A percentile compares a stretch with the other conserved stretches of the same genome.
phyloP scores from a whole-genome alignment of 305 asterid genomes.

The Fraxinus baroniana region DNA sequence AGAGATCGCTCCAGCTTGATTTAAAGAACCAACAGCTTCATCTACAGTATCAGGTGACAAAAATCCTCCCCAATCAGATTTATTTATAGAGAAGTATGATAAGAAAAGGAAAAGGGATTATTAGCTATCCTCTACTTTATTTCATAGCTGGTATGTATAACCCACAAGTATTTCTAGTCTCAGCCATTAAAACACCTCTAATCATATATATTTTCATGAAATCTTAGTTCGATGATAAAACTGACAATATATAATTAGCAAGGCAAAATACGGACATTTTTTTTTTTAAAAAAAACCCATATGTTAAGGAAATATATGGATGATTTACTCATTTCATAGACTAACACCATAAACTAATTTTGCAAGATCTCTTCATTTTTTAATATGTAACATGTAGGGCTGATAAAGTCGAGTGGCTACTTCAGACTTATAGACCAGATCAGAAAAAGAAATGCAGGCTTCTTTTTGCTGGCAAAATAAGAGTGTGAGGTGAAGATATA shows the following conservation, averaged over 20 bases:
- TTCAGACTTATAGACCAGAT: neutral
- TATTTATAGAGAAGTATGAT: neutral
- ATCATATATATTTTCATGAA: neutral
- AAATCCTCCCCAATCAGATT: neutral
- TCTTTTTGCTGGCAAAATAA: neutral
- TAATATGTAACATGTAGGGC: neutral
- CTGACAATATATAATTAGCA: neutral
- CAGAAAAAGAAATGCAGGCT: neutral
- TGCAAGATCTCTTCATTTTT: neutral
- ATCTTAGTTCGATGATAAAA: neutral
- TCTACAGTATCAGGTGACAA: slow-evolving; percentile 37
- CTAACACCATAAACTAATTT: neutral
- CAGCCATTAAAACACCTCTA: neutral
- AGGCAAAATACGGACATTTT: neutral
- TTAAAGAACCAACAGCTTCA: slow-evolving; percentile 53
- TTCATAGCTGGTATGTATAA: neutral
- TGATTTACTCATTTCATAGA: neutral
- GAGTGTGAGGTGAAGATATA: neutral
- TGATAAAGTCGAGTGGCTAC: neutral
- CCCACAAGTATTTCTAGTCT: neutral
- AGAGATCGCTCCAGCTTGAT: slow-evolving; percentile 61
- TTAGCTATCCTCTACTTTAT: neutral
- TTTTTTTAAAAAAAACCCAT: neutral
- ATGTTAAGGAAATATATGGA: neutral
- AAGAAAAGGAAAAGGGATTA: neutral